Percentiles rank a stretch among this genome's conserved stretches.
phyloP scores from a whole-genome alignment of 257 asterid species.

The Solanum acaule region DNA sequence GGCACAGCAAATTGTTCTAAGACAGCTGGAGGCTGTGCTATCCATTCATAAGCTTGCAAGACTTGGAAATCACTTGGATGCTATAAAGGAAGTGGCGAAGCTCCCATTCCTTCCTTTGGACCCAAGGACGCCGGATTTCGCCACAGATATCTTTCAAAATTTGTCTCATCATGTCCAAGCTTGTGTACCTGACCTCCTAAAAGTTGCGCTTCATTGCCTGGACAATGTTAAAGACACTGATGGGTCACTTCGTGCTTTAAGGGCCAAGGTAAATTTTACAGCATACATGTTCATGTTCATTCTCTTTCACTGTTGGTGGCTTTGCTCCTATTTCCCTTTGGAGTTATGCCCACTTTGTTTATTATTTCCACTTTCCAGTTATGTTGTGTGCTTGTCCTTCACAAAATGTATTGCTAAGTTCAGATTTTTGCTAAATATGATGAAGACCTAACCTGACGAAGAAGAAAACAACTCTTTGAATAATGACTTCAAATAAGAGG shows the following conservation, averaged over 20 bases:
- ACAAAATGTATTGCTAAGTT: not conserved
- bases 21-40: constrained; percentile 89
- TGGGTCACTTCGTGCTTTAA: constrained; percentile 88
- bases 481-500: not conserved
- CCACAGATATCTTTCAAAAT: constrained; percentile 44
- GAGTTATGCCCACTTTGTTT: not conserved
- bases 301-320: not conserved
- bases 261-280: constrained; percentile 51
- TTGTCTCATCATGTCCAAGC: constrained; percentile 79
- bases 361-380: not conserved
- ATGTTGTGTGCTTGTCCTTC: not conserved
- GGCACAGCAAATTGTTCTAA: constrained; percentile 75
- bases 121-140: constrained; percentile 56
- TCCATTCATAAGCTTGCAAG: constrained; percentile 65
- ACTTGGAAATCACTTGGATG: constrained; percentile 63
- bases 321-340: not conserved
- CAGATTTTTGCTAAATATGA: not conserved
- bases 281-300: not conserved
- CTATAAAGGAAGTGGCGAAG: constrained; percentile 79
- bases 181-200: constrained; percentile 85
- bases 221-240: constrained; percentile 81
- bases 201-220: constrained; percentile 73
- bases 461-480: not conserved
- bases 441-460: not conserved
- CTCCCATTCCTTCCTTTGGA: constrained; percentile 95